Conservation (phyloP, 2,329 filamentous ascomycete genomes). For the Scedosporium minutisporum region DNA sequence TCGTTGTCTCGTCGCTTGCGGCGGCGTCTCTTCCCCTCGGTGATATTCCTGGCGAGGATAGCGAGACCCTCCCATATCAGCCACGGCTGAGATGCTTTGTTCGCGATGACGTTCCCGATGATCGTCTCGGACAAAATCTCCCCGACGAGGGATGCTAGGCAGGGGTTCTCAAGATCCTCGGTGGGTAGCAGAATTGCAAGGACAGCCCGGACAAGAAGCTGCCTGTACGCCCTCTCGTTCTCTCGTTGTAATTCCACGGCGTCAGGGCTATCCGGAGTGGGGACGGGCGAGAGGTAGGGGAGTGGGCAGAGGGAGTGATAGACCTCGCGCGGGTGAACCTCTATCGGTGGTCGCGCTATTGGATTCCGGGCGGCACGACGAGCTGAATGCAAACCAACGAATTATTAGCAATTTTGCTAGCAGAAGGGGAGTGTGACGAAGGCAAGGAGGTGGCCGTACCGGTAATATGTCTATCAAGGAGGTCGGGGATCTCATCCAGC, state of each 20-base stretch:
- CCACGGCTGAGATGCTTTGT: slow-evolving; percentile 78
- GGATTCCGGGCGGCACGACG: slow-evolving; percentile 60
- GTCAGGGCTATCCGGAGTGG: slow-evolving; percentile 40
- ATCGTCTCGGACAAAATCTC: slow-evolving; percentile 89
- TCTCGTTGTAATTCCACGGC: slow-evolving; percentile 53
- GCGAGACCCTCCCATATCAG: slow-evolving; percentile 77
- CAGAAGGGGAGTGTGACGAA: background rate
- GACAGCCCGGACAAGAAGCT: slow-evolving; percentile 74
- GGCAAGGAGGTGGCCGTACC: slow-evolving; percentile 40
- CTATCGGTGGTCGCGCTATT: slow-evolving; percentile 47
- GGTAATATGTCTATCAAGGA: slow-evolving; percentile 70
- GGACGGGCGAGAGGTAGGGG: slow-evolving; percentile 70
- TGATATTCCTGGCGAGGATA: slow-evolving; percentile 43
- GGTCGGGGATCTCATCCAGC: slow-evolving; percentile 76
- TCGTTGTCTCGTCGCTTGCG: background rate
- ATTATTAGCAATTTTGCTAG: background rate
- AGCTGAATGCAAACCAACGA: slow-evolving; percentile 35
- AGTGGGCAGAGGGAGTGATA: slow-evolving; percentile 81
- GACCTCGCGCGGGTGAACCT: slow-evolving; percentile 53
- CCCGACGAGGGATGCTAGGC: slow-evolving; percentile 70
- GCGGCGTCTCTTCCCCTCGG: slow-evolving; percentile 6
- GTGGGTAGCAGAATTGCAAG: slow-evolving; percentile 80
- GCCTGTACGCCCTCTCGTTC: slow-evolving; percentile 77
- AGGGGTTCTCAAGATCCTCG: slow-evolving; percentile 83
- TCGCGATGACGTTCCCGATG: slow-evolving; percentile 69